A percentile compares a stretch with the other conserved stretches of the same genome.
These are phyloP conservation scores for Dictyostelium intermedium DNA, from an alignment of 78 protist species.

Conservation along the genomic window DNA sequence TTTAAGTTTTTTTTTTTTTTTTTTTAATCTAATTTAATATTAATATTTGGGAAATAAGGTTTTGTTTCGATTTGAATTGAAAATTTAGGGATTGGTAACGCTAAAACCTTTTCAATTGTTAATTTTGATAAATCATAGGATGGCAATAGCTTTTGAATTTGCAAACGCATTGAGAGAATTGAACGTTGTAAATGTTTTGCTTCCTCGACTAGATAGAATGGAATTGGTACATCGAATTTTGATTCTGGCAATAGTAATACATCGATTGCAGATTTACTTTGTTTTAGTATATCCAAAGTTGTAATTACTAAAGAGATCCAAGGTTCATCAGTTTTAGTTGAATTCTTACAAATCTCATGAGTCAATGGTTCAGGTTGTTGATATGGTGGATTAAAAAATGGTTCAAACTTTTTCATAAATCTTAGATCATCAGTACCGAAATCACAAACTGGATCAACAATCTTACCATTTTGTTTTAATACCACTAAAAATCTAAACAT, in stretches of 20 bases:
- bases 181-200: neutral
- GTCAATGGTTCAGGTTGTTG: constrained; percentile 74
- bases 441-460: neutral
- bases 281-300: neutral
- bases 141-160: constrained; percentile 24
- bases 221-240: neutral
- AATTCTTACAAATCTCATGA: neutral
- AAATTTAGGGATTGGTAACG: constrained; percentile 1
- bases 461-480: neutral
- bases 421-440: constrained; percentile 19
- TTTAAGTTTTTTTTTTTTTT: neutral
- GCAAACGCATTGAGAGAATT: neutral
- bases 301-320: neutral
- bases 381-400: constrained; percentile 35
- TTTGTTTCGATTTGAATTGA: neutral
- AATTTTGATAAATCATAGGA: neutral
- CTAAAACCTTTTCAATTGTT: neutral
- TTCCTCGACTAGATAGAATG: constrained; percentile 9
- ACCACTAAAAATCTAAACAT: constrained; percentile 11
- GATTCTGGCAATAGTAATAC: neutral
- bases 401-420: constrained; percentile 45
- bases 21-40: constrained; percentile 3
- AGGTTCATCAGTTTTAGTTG: neutral
- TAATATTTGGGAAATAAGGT: constrained; percentile 37
- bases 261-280: neutral